Evolutionary conservation across 805 yeast species (phyloP).

Genomic region (Nakazawaea wickerhamii): DNA sequence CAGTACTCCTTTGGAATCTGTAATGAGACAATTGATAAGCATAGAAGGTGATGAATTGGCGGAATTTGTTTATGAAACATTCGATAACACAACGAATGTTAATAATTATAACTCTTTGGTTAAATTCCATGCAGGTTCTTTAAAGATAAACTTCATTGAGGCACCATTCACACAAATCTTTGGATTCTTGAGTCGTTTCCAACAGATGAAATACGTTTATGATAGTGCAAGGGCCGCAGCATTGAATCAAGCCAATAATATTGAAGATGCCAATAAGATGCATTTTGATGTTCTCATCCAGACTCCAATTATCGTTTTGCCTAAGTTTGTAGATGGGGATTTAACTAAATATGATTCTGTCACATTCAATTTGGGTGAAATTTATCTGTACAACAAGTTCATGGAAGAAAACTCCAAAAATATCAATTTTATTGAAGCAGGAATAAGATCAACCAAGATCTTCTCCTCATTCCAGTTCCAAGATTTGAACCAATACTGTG

Average conservation of each 20-base stretch:
- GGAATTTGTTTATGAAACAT: constrained; percentile 79
- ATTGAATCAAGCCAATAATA: constrained; percentile 65
- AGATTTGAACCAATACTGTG: constrained; percentile 44
- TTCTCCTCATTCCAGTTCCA: constrained; percentile 53
- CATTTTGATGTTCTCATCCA: constrained; percentile 65
- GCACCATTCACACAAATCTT: constrained; percentile 67
- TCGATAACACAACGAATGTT: constrained; percentile 47
- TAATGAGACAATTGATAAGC: constrained; percentile 58
- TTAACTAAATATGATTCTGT: constrained; percentile 49
- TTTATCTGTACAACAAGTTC: constrained; percentile 64
- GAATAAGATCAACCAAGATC: constrained; percentile 68
- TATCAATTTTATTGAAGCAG: constrained; percentile 57
- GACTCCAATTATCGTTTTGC: constrained; percentile 83
- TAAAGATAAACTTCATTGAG: constrained; percentile 74
- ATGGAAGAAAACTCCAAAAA: constrained; percentile 21
- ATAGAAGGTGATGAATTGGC: constrained; percentile 79
- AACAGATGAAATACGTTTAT: constrained; percentile 81
- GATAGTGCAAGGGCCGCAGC: constrained; percentile 89
- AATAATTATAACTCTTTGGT: constrained; percentile 50
- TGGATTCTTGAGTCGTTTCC: constrained; percentile 66
- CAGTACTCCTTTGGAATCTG: constrained; percentile 53
- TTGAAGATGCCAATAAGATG: constrained; percentile 53
- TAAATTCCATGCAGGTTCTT: constrained; percentile 67
- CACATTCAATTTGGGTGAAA: constrained; percentile 76
- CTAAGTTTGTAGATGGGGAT: constrained; percentile 43